Base-by-base conservation (phyloP, 2,329 filamentous ascomycete species). In the Colletotrichum sojae region DNA sequence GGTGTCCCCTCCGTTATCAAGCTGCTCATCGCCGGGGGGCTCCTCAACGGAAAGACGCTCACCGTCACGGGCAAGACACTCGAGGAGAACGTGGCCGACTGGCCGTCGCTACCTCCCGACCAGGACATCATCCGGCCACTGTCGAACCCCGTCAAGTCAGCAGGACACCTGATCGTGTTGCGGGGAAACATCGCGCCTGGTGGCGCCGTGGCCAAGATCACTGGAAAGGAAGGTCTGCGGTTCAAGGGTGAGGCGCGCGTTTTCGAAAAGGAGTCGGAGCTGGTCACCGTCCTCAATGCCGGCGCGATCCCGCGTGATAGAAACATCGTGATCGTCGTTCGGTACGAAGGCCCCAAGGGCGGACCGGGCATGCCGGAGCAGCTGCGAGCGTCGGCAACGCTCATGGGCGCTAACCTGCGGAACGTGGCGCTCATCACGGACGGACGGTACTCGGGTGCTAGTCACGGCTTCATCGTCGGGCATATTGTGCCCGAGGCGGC, bases 351-450 rank as follows among this genome's bases (percentile, higher is more conserved):
- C 0, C 95, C 95, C 13, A 95, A 94, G 78, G 95, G 95, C 71
- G 95, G 95, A 0, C 95, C 95, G 0, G 95, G 95, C 49, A 98
- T 98, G 95, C 95, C 95, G 2, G 95, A 98, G 81, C 94, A 97
- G 81, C 87, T 98, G 53, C 94, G 92, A 78, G 93, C 95, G 10
- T 92, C 89, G 66, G 94, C 94, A 0, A 94, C 95, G 15, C 93
- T 98, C 73, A 97, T 97, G 92, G 95, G 95, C 54, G 95, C 95
- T 0, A 92, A 92, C 16, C 84, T 98, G 59, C 93, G 86, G 59
- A 97, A 97, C 75, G 89, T 98, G 8, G 95, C 95, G 0, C 87
- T 98, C 16, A 94, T 98, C 58, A 98, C 95, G 0, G 95, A 98
- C 78, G 95, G 95, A 0, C 85, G 95, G 51, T 98, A 98, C 79